Percentiles rank a stretch among this genome's conserved stretches.
Conservation (phyloP, 148 eudicot species). For the Cornus florida region DNA sequence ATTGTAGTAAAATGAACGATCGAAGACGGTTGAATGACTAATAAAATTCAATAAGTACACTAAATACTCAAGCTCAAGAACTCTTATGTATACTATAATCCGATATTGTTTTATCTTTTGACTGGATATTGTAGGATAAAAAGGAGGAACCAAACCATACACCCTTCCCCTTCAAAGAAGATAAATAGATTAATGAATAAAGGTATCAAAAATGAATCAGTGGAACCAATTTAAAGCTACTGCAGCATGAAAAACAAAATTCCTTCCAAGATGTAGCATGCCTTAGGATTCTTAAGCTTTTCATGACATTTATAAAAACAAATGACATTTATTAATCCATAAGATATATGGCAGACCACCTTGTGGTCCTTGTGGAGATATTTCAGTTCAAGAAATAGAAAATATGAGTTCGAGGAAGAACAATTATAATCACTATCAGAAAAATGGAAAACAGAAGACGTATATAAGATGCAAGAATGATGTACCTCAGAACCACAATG, state of each 20-base stretch:
- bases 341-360: not conserved
- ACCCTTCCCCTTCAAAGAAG: too few species aligned
- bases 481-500: conserved; percentile 32
- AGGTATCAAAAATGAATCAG: not conserved
- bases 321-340: not conserved
- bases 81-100: not conserved
- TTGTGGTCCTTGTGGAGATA: not conserved
- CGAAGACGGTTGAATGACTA: too few species aligned
- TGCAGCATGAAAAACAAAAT: not conserved
- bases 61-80: not conserved
- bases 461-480: conserved; percentile 10
- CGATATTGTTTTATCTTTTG: not conserved
- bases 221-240: not conserved
- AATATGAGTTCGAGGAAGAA: not conserved
- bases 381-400: not conserved
- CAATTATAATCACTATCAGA: conserved; percentile 7
- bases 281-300: not conserved
- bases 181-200: too few species aligned
- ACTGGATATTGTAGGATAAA: not conserved
- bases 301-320: not conserved
- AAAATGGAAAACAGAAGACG: not conserved
- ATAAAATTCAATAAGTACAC: not conserved
- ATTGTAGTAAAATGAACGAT: not conserved
- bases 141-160: not conserved
- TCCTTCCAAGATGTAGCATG: not conserved